phyloP scores from a whole-genome alignment of 768 basidiomycete species.

The Omphalotus guepiniiformis region DNA sequence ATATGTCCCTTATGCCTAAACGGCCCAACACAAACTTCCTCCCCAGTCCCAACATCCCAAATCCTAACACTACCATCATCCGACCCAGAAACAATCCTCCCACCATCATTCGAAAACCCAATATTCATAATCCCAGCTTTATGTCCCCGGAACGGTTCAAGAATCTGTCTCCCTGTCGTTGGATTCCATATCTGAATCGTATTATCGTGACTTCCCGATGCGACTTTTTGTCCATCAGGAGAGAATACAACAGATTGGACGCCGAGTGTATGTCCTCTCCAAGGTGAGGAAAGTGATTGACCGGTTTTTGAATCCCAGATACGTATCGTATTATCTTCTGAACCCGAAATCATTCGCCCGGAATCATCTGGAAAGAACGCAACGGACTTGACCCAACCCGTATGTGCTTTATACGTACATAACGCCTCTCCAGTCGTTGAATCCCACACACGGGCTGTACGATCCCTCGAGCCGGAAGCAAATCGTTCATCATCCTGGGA shows the following conservation, averaged over 20 bases:
- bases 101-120: not conserved
- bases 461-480: too few relatives aligned
- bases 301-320: not conserved
- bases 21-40: not conserved
- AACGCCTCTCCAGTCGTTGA: too few relatives aligned
- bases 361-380: not conserved
- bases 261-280: not conserved
- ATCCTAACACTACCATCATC: not conserved
- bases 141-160: not conserved
- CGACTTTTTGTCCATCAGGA: not conserved
- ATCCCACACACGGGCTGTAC: too few relatives aligned
- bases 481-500: too few relatives aligned
- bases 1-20: not conserved
- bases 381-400: not conserved
- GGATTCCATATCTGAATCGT: not conserved
- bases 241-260: not conserved
- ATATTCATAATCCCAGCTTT: not conserved
- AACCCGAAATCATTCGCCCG: not conserved
- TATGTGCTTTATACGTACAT: constrained; percentile 1
- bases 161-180: not conserved
- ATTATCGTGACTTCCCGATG: not conserved
- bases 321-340: not conserved
- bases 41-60: not conserved
- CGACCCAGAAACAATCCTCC: not conserved
- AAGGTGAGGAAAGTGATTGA: not conserved